Base-by-base conservation (phyloP, 345 rosid species). In the Eucalyptus sideroxylon region DNA sequence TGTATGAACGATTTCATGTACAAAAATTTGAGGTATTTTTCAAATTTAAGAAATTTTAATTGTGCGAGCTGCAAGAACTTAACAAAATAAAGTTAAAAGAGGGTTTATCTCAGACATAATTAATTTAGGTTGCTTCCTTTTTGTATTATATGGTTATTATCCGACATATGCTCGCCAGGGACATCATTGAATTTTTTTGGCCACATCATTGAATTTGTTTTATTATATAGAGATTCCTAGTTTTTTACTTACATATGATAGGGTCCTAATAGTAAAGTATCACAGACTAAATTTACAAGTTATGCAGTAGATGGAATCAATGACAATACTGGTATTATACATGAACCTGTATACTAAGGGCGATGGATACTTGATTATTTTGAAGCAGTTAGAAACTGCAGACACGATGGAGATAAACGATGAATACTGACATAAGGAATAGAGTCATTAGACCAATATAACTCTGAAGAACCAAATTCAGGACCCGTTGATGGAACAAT, bases 281-380 rank as follows among this genome's bases (percentile, higher is more conserved):
- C 2, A 16, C 16, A 17, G 24, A 69, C 44, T 5, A 12, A 37
- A 77, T 65, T 65, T n/a, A n/a, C 19, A 3, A 65, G 10, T 65
- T n/a, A 65, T 7, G 40, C 19, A 34, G 40, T n/a, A 34, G 21
- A 65, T 2, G 0, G 21, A 65, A 8, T 65, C 21, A n/a, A 65
- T n/a, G 6, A 65, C 37, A 15, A 65, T 65, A n/a, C 19, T 11
- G 10, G 37, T 30, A 30, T 14, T 14, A 65, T 30, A 14, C 19
- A 65, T 4, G 72, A 65, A 65, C 9, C 17, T 4, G 17, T 65
- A 13, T n/a, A 30, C 0, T 30, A n/a, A 7, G 19, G 37, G 0
- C 72, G 19, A 65, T 8, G 3, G 72, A n/a, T 30, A 15, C 34
- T 65, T 8, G 21, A 65, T 65, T n/a, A 10, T n/a, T 65, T 4